Conservation (phyloP, 169 alveolate species). For the Plasmodium gaboni region DNA sequence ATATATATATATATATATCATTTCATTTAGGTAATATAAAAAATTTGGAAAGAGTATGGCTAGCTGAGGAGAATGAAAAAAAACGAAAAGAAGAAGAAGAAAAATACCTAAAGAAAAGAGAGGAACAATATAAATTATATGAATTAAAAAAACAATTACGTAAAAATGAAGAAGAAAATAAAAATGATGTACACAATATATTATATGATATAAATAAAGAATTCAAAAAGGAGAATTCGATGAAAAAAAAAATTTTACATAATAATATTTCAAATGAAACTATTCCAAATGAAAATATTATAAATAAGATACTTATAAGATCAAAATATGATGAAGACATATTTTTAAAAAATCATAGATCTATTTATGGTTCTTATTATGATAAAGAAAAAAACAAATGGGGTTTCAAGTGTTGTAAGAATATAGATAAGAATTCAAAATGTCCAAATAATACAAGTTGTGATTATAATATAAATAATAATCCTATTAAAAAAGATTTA, state of each 20-base stretch:
- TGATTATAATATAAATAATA: conserved; percentile 15
- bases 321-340: conserved; percentile 87
- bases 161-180: conserved; percentile 81
- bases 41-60: conserved; percentile 96
- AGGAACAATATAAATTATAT: conserved; percentile 94
- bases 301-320: conserved; percentile 73
- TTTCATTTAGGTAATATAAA: conserved; percentile 85
- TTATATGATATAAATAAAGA: conserved; percentile 65
- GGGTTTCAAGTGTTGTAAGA: conserved; percentile 90
- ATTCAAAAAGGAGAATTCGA: conserved; percentile 77
- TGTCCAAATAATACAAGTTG: conserved; percentile 66
- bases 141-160: conserved; percentile 91
- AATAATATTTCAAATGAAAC: conserved; percentile 19
- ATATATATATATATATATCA: not conserved
- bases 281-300: conserved; percentile 11
- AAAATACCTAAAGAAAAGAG: conserved; percentile 94
- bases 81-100: conserved; percentile 92
- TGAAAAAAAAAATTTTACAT: conserved; percentile 30
- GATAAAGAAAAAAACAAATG: conserved; percentile 81
- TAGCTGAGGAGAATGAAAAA: conserved; percentile 95
- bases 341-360: conserved; percentile 80
- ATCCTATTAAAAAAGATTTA: not conserved
- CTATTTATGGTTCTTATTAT: conserved; percentile 88
- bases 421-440: conserved; percentile 56
- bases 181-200: conserved; percentile 20